A percentile compares a stretch with the other conserved stretches of the same genome.
Conservation (phyloP, 371 early-diverging fungal species). For the Lichtheimia ramosa region DNA sequence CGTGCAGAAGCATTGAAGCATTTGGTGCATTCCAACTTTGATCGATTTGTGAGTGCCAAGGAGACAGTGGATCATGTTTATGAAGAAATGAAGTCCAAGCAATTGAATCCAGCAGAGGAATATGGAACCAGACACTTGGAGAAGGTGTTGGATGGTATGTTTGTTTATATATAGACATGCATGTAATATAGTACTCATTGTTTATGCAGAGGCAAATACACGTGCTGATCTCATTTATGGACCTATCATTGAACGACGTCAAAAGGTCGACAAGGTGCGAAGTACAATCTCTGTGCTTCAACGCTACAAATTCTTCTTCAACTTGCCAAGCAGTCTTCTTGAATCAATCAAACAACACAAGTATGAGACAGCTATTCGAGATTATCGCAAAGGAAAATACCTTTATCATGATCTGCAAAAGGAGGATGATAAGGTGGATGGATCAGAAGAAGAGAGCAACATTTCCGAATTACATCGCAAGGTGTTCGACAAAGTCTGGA, state of each 20-base stretch:
- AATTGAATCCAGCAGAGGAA: slow-evolving; percentile 74
- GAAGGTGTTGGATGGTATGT: slow-evolving; percentile 33
- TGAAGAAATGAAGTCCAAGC: slow-evolving; percentile 84
- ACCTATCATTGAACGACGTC: slow-evolving; percentile 85
- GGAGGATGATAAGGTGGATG: slow-evolving; percentile 17
- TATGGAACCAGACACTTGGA: slow-evolving; percentile 71
- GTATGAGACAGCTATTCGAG: slow-evolving; percentile 90
- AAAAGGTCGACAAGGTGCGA: slow-evolving; percentile 87
- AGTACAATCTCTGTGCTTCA: slow-evolving; percentile 86
- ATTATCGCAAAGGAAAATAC: slow-evolving; percentile 91
- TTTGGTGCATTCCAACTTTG: slow-evolving; percentile 93
- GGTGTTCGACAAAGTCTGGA: slow-evolving; percentile 95
- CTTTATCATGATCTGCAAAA: slow-evolving; percentile 54
- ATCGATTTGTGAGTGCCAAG: slow-evolving; percentile 94
- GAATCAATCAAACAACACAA: slow-evolving; percentile 83
- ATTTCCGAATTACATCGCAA: slow-evolving; percentile 66
- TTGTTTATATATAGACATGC: background rate
- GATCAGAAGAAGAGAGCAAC: slow-evolving; percentile 22
- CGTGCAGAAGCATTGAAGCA: slow-evolving; percentile 84
- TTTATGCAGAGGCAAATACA: slow-evolving; percentile 54
- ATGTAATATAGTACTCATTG: background rate
- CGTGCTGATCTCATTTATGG: slow-evolving; percentile 84
- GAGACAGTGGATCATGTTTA: slow-evolving; percentile 93
- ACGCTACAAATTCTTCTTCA: slow-evolving; percentile 93
- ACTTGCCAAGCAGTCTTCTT: slow-evolving; percentile 82